A percentile compares a stretch with the other conserved stretches of the same genome.
Conservation (phyloP, 2,329 filamentous ascomycete genomes). For the Verticillium isaacii region DNA sequence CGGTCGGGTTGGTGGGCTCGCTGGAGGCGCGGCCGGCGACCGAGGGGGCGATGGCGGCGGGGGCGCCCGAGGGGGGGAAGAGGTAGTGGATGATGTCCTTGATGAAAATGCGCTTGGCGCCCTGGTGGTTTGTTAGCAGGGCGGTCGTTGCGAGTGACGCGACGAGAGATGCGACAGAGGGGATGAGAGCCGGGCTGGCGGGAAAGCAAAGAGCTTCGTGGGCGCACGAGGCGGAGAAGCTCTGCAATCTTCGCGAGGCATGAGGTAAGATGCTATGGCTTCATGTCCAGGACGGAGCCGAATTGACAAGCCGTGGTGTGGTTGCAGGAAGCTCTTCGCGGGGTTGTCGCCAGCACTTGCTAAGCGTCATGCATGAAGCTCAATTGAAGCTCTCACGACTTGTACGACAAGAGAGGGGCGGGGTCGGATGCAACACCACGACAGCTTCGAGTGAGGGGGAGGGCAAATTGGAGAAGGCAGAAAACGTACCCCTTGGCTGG, state of each 20-base stretch:
- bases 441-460: slow-evolving; percentile 8
- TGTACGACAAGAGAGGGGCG: background rate
- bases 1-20: slow-evolving; percentile 76
- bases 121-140: slow-evolving; percentile 40
- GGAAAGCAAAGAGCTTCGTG: slow-evolving; percentile 1
- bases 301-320: background rate
- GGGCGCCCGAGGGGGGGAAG: slow-evolving; percentile 66
- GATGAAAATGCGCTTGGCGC: slow-evolving; percentile 83
- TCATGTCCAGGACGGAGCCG: background rate
- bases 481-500: slow-evolving; percentile 65
- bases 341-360: background rate
- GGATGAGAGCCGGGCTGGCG: background rate
- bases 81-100: slow-evolving; percentile 97
- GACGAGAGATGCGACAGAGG: background rate
- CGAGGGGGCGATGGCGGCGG: slow-evolving; percentile 72
- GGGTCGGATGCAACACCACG: background rate
- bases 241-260: background rate
- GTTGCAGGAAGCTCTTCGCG: slow-evolving; percentile 2
- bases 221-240: background rate
- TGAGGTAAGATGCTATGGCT: background rate
- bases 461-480: slow-evolving; percentile 13
- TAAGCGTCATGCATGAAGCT: background rate
- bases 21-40: slow-evolving; percentile 52
- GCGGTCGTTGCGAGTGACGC: background rate
- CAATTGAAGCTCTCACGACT: slow-evolving; percentile 3